Evolutionary conservation across 495 filamentous ascomycete species (phyloP).

Genomic region (Aspergillus asperescens): DNA sequence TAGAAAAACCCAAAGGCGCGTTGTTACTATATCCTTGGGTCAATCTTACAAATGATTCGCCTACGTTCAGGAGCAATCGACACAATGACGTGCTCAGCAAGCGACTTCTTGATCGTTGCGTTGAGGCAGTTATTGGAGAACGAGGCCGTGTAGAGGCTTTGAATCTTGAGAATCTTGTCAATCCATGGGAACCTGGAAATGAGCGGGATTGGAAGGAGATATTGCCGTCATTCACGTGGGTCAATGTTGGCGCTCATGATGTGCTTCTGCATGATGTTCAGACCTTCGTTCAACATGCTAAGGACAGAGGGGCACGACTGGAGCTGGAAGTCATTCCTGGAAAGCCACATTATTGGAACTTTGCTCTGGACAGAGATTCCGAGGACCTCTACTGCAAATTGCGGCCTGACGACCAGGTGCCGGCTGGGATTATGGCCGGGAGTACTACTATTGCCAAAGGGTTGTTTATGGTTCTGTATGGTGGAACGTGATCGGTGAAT

Average conservation of each 20-base stretch:
- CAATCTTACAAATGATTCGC: background rate
- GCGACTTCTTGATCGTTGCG: conserved; percentile 3
- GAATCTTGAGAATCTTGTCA: background rate
- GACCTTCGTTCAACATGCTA: background rate
- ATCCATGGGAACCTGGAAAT: background rate
- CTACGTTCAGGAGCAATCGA: background rate
- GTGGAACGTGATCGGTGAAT: background rate
- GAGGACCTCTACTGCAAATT: background rate
- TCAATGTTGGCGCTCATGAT: background rate
- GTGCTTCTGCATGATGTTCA: background rate
- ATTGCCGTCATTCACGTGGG: background rate
- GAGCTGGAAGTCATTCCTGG: background rate
- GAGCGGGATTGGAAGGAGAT: background rate
- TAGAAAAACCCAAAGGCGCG: background rate
- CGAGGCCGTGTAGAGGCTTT: background rate
- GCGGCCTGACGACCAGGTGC: background rate
- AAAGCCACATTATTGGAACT: background rate
- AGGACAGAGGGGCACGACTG: background rate
- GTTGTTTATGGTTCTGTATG: background rate
- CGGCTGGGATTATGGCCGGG: background rate
- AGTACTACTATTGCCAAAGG: background rate
- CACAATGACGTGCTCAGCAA: conserved; percentile 1
- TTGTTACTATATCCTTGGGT: background rate
- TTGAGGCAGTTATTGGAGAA: background rate
- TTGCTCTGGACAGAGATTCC: background rate